Evolutionary conservation across 1,284 basidiomycete genomes (phyloP), one percentile per base, ranked within the genome.

Genomic region (Pyrrhoderma noxium): DNA sequence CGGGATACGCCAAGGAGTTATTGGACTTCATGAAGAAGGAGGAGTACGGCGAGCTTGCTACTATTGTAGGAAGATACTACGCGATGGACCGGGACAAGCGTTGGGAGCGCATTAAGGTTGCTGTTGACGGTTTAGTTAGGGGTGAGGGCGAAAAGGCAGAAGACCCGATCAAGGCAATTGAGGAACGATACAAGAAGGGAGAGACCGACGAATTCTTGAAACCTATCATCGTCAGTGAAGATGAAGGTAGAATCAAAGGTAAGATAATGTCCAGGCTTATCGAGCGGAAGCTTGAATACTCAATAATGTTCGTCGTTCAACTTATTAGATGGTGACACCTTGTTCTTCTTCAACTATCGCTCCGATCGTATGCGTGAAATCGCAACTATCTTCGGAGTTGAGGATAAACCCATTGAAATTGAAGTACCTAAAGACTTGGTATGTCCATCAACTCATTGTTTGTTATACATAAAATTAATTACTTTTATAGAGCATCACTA

Each of bases 21-120:
- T 73, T 82, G 16, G 83, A 83, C 35, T 93, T 91, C 66, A 75
- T 87, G 55, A 74, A 86, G 64, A 78, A 85, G 58, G 82, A 89
- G 62, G 75, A 81, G 37, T 80, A 85, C 48, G 85, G 84, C 27
- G 73, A 82, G 61, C 69, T 94, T 51, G 84, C 88, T 8, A 93
- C 89, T 5, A 75, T 93, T 47, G 72, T 92, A 25, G 91, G 91
- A 3, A 72, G 92, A 45, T 95, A 95, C 75, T 95, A 93, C 61
- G 92, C 91, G 39, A 94, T 94, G 92, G 92, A 94, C 68, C 82
- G 92, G 41, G 92, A 95, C 67, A 94, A 93, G 75, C 80, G 92
- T 52, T 94, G 92, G 91, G 92, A 95, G 65, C 77, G 91, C 42
- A 67, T 95, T 65, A 91, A 91, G 75, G 73, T 91, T 55, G 91